These are phyloP conservation scores for Pleurostoma richardsiae DNA, from an alignment of 2,329 filamentous ascomycete genomes.

Conservation along the genomic window DNA sequence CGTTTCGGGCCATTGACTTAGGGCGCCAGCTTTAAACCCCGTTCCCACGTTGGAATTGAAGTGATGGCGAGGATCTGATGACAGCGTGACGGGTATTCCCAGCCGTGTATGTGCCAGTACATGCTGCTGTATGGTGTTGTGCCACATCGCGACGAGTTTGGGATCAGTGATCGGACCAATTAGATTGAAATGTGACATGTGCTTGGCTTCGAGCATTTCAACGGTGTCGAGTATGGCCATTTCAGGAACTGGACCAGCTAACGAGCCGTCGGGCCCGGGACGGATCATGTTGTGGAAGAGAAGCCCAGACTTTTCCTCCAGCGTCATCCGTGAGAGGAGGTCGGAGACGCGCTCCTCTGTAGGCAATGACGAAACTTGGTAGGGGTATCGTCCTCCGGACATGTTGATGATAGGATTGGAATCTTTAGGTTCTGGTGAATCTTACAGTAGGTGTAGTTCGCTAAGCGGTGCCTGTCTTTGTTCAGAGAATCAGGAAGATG, in stretches of 20 bases:
- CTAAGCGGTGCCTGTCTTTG: no score
- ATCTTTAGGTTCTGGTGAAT: not conserved
- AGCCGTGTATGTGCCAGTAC: conserved; percentile 35
- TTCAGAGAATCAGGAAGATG: no score
- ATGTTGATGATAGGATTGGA: not conserved
- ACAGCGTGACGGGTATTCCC: conserved; percentile 42
- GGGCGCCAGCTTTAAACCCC: conserved; percentile 32
- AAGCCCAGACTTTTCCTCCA: conserved; percentile 6
- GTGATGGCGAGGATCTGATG: conserved; percentile 39
- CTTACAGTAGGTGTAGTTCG: no score
- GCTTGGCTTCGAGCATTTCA: conserved; percentile 3
- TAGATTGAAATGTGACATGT: conserved; percentile 11
- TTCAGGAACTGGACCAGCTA: not conserved
- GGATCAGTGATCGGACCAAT: conserved; percentile 20
- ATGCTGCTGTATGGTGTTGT: conserved; percentile 33
- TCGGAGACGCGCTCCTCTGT: conserved; percentile 4
- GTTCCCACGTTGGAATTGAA: conserved; percentile 37
- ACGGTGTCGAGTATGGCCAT: not conserved
- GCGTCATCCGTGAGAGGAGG: conserved; percentile 7
- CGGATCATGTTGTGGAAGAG: conserved; percentile 6
- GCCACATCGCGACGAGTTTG: conserved; percentile 25
- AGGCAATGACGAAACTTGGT: conserved; percentile 1
- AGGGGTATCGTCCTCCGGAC: not conserved
- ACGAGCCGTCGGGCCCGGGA: conserved; percentile 3
- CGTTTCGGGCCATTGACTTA: conserved; percentile 47